These are phyloP conservation scores for Pyrenophora graminea DNA, from an alignment of 2,329 filamentous ascomycete species.

Conservation along the genomic window DNA sequence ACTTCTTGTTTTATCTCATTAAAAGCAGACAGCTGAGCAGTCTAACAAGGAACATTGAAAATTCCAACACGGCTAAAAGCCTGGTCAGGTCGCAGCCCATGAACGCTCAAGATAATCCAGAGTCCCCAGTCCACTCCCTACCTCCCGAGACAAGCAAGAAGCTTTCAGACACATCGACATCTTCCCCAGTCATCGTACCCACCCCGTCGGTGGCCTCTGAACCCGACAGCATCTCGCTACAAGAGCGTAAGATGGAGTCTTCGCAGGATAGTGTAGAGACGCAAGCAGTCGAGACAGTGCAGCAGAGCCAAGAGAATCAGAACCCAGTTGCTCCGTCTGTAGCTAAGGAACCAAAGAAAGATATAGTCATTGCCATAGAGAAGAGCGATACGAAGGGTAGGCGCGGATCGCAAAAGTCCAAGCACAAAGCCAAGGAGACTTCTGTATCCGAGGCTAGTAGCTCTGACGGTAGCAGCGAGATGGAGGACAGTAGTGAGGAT, in stretches of 20 bases:
- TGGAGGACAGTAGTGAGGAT: conserved; percentile 24
- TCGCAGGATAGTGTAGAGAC: conserved; percentile 17
- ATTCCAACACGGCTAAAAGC: not conserved
- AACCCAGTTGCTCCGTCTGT: conserved; percentile 3
- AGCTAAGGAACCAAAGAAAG: conserved; percentile 15
- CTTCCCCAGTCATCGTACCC: conserved; percentile 30
- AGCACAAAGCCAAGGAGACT: conserved; percentile 20
- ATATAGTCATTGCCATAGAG: conserved; percentile 8
- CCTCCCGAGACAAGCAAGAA: conserved; percentile 13
- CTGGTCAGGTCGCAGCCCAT: conserved; percentile 13
- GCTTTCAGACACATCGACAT: conserved; percentile 28
- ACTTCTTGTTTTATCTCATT: not conserved
- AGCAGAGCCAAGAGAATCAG: conserved; percentile 4
- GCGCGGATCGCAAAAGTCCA: conserved; percentile 25
- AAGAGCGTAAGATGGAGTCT: conserved; percentile 18
- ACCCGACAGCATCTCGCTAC: conserved; percentile 21
- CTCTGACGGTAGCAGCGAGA: conserved; percentile 24
- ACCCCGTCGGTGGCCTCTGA: conserved; percentile 32
- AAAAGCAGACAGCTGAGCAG: not conserved
- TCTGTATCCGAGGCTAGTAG: conserved; percentile 30
- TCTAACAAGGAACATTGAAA: not conserved
- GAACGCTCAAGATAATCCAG: conserved; percentile 23
- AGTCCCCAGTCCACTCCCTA: conserved; percentile 13
- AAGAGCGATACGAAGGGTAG: conserved; percentile 20
- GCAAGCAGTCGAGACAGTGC: conserved; percentile 5